Conservation (phyloP, 2,329 filamentous ascomycete genomes). For the Beauveria sp. region DNA sequence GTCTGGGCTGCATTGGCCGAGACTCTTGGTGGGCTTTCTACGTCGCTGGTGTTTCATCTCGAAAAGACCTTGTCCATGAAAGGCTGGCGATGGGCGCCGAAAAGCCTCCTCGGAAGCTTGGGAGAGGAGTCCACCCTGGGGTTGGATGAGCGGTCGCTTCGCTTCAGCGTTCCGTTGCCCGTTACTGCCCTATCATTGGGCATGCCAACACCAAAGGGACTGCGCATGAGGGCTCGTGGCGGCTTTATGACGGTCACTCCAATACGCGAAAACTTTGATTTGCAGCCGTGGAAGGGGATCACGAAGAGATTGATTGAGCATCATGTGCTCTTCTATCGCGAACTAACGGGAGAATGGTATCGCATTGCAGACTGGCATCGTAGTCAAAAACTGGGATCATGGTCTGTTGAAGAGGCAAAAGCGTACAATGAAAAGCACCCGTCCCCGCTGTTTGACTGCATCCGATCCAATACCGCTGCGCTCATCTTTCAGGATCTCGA, state of each 20-base stretch:
- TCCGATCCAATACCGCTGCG: slow-evolving; percentile 12
- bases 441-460: slow-evolving; percentile 14
- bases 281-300: slow-evolving; percentile 16
- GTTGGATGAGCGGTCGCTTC: slow-evolving; percentile 14
- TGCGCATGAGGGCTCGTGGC: slow-evolving; percentile 14
- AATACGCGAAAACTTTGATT: neutral
- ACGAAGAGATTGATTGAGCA: slow-evolving; percentile 13
- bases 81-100: slow-evolving; percentile 23
- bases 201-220: slow-evolving; percentile 14
- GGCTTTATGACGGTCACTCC: slow-evolving; percentile 10
- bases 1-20: slow-evolving; percentile 18
- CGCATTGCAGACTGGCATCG: slow-evolving; percentile 17
- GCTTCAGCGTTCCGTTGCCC: slow-evolving; percentile 8
- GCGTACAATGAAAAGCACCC: slow-evolving; percentile 13
- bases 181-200: neutral
- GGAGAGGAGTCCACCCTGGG: slow-evolving; percentile 14
- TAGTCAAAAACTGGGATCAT: slow-evolving; percentile 13
- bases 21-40: slow-evolving; percentile 14
- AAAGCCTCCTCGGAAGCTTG: slow-evolving; percentile 16
- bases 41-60: slow-evolving; percentile 18
- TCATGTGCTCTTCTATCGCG: slow-evolving; percentile 13
- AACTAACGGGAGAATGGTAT: slow-evolving; percentile 13
- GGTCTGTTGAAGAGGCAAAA: slow-evolving; percentile 14
- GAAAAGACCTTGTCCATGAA: slow-evolving; percentile 16
- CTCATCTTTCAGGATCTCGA: slow-evolving; percentile 12